Base-by-base conservation (phyloP, 441 rosid genomes). In the Daphne laureola region DNA sequence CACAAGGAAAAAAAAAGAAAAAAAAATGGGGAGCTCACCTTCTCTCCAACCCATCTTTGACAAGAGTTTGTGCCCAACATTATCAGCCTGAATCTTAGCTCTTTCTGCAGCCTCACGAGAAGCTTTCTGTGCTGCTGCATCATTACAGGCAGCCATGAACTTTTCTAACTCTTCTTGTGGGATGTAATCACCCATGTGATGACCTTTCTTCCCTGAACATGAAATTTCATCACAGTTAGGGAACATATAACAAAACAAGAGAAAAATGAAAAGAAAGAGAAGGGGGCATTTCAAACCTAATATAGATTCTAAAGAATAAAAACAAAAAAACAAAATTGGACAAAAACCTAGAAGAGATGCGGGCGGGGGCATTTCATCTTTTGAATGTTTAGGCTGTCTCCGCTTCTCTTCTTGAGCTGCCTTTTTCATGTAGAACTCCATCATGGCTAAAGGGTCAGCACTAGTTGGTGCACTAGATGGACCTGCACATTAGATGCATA, bases 11-110 rank as follows among this genome's bases (percentile, higher is more conserved):
- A 14, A 35, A 36, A 0, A 50, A 50, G 49, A 13, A 41, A 55
- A 61, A 59, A 63, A 21, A 58, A 46, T 45, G 16, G 46, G 58
- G 49, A 36, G 17, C 36, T 57, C 46, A 89, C 96, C 99, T 87
- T 90, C 97, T 83, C 73, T 90, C 97, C 97, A 90, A 23, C 99
- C 99, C 97, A 94, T 94, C 77, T 87, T 90, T n/a, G 97, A 86
- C 69, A 87, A 70, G 53, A 94, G 89, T 50, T 67, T 90, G 66
- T 93, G 99, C 48, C 99, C 99, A 50, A 93, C 97, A 59, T 93
- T 90, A 68, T 87, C 93, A 47, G 99, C 87, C 75, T 93, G 96
- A 56, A 93, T 93, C 72, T 67, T 84, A 15, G 95, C 87, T 70
- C 66, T 85, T 54, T 90, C 91, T 14, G 83, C 80, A 47, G 89